phyloP scores from a whole-genome alignment of 2,329 filamentous ascomycete genomes.

The Scedosporium dehoogii region DNA sequence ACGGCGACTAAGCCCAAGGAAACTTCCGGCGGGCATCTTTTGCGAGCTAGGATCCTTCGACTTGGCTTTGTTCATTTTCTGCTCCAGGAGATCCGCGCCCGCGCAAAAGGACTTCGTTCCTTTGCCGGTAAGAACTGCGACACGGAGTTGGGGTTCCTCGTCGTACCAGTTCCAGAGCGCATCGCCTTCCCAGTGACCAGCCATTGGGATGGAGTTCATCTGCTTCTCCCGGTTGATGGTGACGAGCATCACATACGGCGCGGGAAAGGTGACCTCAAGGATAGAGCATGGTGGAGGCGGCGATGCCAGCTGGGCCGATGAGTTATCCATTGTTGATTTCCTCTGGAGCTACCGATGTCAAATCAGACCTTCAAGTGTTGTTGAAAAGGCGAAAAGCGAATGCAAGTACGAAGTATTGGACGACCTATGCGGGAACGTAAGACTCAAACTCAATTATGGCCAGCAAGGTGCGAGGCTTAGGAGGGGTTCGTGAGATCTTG shows the following conservation, averaged over 20 bases:
- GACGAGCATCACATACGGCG: constrained; percentile 36
- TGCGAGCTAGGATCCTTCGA: constrained; percentile 6
- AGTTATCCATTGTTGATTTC: too few species aligned
- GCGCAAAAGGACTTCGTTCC: constrained; percentile 44
- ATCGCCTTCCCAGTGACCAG: constrained; percentile 37
- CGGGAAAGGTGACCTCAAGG: constrained; percentile 31
- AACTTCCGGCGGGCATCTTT: constrained; percentile 14
- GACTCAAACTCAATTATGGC: too few species aligned
- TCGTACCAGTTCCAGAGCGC: constrained; percentile 44
- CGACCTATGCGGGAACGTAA: too few species aligned
- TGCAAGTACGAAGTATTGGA: too few species aligned
- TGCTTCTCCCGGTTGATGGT: constrained; percentile 39
- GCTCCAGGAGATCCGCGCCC: constrained; percentile 44
- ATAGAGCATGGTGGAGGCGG: constrained; percentile 10
- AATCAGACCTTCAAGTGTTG: too few species aligned
- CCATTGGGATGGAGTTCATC: constrained; percentile 34
- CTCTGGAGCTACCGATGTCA: too few species aligned
- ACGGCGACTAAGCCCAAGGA: constrained; percentile 39
- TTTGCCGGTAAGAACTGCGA: constrained; percentile 39
- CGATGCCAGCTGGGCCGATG: neutral
- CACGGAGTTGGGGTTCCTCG: constrained; percentile 33
- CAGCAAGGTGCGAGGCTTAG: too few species aligned
- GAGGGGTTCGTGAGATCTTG: too few species aligned
- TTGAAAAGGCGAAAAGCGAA: too few species aligned
- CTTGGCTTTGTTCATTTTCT: constrained; percentile 24